These are phyloP conservation scores for Pichia sp. DNA, from an alignment of 1,139 yeast species.

Conservation along the genomic window DNA sequence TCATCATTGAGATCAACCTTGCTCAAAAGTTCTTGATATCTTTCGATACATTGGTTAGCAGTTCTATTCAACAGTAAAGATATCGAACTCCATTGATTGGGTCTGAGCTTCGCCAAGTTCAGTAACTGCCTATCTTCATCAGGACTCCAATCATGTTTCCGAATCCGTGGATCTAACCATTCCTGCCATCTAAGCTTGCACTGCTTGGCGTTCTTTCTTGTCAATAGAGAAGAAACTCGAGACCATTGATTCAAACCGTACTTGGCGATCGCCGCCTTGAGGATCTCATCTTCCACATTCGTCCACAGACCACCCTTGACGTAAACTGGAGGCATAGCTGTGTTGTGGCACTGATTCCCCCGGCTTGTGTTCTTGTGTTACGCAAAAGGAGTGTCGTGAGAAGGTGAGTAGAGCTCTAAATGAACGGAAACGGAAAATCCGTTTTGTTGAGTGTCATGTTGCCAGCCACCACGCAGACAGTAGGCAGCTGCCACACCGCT, in stretches of 20 bases:
- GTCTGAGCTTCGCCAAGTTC: constrained; percentile 60
- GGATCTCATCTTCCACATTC: constrained; percentile 80
- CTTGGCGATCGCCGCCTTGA: constrained; percentile 86
- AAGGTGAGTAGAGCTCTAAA: too few species aligned
- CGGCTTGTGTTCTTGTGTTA: too few species aligned
- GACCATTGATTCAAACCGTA: constrained; percentile 96
- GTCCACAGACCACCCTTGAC: constrained; percentile 82
- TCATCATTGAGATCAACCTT: constrained; percentile 20
- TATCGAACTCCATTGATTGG: constrained; percentile 93
- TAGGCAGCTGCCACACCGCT: too few species aligned
- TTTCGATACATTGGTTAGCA: constrained; percentile 81
- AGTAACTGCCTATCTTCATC: constrained; percentile 74
- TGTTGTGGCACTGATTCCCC: too few species aligned
- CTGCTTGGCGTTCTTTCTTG: constrained; percentile 83
- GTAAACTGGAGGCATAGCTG: constrained; percentile 60
- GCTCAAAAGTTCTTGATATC: constrained; percentile 73
- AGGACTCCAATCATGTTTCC: constrained; percentile 59
- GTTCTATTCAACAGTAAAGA: constrained; percentile 78
- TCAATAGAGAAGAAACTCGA: constrained; percentile 78
- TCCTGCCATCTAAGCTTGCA: constrained; percentile 93
- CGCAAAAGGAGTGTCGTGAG: too few species aligned
- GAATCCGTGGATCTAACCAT: constrained; percentile 70
- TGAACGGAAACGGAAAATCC: too few species aligned
- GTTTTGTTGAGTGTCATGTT: too few species aligned
- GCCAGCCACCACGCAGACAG: too few species aligned